These are phyloP conservation scores for Craspedostauros australis DNA, from an alignment of 108 stramenopile species.

Conservation along the genomic window DNA sequence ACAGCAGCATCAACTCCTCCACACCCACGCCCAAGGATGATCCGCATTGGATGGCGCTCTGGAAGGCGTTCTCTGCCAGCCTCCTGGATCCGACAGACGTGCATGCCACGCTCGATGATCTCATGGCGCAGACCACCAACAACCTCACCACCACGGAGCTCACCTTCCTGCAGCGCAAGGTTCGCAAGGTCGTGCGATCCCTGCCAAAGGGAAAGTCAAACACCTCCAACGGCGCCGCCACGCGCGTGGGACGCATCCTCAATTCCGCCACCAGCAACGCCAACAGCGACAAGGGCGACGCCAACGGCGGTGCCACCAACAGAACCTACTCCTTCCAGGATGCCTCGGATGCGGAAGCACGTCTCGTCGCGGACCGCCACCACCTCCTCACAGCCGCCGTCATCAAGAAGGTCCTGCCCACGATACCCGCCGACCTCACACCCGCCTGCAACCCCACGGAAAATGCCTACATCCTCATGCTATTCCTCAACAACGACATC, in stretches of 20 bases:
- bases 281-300: not conserved
- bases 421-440: not conserved
- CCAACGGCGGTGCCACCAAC: slow-evolving; percentile 1
- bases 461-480: slow-evolving; percentile 28
- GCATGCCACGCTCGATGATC: slow-evolving; percentile 28
- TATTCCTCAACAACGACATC: slow-evolving; percentile 43
- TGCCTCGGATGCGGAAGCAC: slow-evolving; percentile 9
- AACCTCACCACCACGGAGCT: slow-evolving; percentile 27
- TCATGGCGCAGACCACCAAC: slow-evolving; percentile 27
- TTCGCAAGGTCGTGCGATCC: slow-evolving; percentile 26
- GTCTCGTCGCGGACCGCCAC: slow-evolving; percentile 13
- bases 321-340: slow-evolving; percentile 4
- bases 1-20: too few species aligned
- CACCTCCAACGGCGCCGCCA: not conserved
- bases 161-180: slow-evolving; percentile 40
- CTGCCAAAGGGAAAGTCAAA: slow-evolving; percentile 1
- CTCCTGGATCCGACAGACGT: slow-evolving; percentile 55
- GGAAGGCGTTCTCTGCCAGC: slow-evolving; percentile 17
- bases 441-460: slow-evolving; percentile 3
- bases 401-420: slow-evolving; percentile 17
- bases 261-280: not conserved
- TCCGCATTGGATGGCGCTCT: slow-evolving; percentile 33
- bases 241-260: not conserved
- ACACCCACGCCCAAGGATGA: too few species aligned
- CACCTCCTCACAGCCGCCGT: slow-evolving; percentile 28